Conservation (phyloP, 129 eudicot genomes). For the Silybum marianum region DNA sequence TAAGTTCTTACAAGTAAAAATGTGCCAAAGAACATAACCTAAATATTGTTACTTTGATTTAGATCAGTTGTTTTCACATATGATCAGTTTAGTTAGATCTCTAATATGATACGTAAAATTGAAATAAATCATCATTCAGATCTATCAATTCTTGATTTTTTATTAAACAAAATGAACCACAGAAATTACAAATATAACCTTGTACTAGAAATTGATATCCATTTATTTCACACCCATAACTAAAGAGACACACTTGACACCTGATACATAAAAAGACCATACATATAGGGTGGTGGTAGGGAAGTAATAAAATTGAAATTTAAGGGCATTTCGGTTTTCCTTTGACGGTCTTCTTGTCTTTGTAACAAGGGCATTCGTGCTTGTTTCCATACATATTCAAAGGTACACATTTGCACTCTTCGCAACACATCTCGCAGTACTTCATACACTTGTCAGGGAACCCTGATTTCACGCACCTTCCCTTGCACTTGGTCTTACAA, state of each 20-base stretch:
- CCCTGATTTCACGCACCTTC: slow-evolving; percentile 59
- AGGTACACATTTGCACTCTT: slow-evolving; percentile 79
- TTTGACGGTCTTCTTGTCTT: slow-evolving; percentile 64
- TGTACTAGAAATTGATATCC: slow-evolving; percentile 22
- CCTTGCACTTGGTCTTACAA: slow-evolving; percentile 51
- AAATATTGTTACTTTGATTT: too few species aligned
- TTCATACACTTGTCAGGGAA: slow-evolving; percentile 64
- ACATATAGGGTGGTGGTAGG: slow-evolving; percentile 9
- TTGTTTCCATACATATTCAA: slow-evolving; percentile 67
- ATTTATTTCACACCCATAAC: slow-evolving; percentile 28
- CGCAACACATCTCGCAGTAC: slow-evolving; percentile 70
- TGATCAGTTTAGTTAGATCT: not conserved
- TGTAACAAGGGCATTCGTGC: slow-evolving; percentile 88
- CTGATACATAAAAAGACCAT: slow-evolving; percentile 22
- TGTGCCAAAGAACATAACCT: not conserved
- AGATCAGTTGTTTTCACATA: too few species aligned
- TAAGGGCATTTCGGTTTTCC: slow-evolving; percentile 86
- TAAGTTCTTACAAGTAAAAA: not conserved
- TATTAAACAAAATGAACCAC: slow-evolving; percentile 12
- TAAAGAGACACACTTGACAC: slow-evolving; percentile 21
- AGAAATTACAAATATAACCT: slow-evolving; percentile 19
- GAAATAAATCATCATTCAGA: not conserved
- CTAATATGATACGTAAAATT: not conserved
- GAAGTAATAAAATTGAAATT: slow-evolving; percentile 21
- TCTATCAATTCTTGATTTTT: not conserved